Conservation (phyloP, 139 green algal species). For the Auxenochlorella pyrenoidosa region DNA sequence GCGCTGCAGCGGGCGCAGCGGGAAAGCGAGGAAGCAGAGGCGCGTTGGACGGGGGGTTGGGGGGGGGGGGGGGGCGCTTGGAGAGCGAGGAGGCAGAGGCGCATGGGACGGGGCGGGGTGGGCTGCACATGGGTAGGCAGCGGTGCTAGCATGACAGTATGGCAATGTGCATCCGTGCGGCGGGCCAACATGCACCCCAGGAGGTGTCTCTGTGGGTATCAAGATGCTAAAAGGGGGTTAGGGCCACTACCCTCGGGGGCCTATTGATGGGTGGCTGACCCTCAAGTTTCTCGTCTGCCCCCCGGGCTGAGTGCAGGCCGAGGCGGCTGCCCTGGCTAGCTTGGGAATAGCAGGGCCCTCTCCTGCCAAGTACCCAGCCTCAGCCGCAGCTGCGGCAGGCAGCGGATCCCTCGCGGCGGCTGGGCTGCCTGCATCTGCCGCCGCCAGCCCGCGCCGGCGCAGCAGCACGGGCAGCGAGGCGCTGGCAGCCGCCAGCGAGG, state of each 20-base stretch:
- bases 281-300: not conserved
- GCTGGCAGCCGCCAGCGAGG: not conserved
- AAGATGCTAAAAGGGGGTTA: too few species aligned
- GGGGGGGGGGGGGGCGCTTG: too few species aligned
- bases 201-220: too few species aligned
- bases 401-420: not conserved
- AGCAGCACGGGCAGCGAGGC: not conserved
- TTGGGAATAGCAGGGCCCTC: not conserved
- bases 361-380: not conserved
- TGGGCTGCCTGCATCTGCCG: not conserved
- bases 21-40: slow-evolving; percentile 5
- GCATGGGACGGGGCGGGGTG: too few species aligned
- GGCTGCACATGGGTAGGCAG: too few species aligned
- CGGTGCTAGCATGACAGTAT: too few species aligned
- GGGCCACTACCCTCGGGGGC: too few species aligned
- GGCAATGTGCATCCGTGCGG: too few species aligned
- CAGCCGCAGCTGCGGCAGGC: not conserved
- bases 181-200: too few species aligned
- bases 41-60: too few species aligned
- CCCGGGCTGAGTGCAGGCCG: not conserved
- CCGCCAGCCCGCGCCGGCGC: not conserved
- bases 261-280: too few species aligned
- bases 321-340: not conserved
- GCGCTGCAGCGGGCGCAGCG: not conserved
- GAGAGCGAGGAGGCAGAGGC: too few species aligned